Conservation (phyloP, 2,329 filamentous ascomycete species). For the Colletotrichum limetticola region DNA sequence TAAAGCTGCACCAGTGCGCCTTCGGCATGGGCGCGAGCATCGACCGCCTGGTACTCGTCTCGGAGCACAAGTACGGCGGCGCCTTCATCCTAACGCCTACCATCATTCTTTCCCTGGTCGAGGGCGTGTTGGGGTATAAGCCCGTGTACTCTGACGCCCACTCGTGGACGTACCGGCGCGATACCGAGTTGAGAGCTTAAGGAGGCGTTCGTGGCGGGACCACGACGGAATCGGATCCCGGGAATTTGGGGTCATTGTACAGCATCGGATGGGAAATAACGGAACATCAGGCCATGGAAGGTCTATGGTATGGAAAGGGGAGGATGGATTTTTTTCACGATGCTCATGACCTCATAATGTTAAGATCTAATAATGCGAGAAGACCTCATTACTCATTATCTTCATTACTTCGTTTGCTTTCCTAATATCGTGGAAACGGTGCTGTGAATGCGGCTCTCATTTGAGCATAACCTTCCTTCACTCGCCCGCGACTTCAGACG, state of each 20-base stretch:
- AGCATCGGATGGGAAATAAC: background rate
- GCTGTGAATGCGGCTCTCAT: too few relatives aligned
- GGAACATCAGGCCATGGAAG: background rate
- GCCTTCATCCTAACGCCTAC: constrained; percentile 51
- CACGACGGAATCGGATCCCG: background rate
- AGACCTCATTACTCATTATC: background rate
- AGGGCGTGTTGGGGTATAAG: constrained; percentile 59
- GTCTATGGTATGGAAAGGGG: background rate
- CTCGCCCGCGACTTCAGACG: background rate
- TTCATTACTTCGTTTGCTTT: background rate
- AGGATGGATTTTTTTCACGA: background rate
- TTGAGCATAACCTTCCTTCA: background rate
- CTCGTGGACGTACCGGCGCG: constrained; percentile 35
- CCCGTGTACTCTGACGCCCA: constrained; percentile 38
- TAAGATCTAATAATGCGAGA: background rate
- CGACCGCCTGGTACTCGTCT: constrained; percentile 54
- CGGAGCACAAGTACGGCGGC: constrained; percentile 45
- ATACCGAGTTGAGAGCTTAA: constrained; percentile 22
- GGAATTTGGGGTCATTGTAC: background rate
- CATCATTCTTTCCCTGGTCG: constrained; percentile 57
- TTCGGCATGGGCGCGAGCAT: constrained; percentile 56
- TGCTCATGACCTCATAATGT: background rate
- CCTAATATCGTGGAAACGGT: too few relatives aligned
- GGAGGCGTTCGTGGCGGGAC: background rate
- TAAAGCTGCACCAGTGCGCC: constrained; percentile 55